phyloP scores from a whole-genome alignment of 768 basidiomycete genomes.

The Leccinum incarnatum region DNA sequence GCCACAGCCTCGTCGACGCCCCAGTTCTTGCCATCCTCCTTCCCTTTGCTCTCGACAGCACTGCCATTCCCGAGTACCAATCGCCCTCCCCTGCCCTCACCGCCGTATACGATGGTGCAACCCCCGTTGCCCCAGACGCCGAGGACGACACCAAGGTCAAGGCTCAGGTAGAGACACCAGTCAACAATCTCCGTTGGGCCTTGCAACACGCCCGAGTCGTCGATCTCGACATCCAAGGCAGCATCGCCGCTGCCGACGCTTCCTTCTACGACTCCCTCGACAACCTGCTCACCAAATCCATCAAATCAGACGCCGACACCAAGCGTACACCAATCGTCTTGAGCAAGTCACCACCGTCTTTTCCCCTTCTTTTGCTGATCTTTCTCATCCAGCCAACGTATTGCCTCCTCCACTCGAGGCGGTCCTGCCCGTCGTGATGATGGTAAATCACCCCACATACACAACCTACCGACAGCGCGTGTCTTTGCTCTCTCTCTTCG shows the following conservation, averaged over 20 bases:
- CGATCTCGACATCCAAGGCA: constrained; percentile 65
- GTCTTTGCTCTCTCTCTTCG: constrained; percentile 71
- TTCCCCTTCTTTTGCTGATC: not conserved
- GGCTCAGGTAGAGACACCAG: constrained; percentile 36
- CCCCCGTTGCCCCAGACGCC: constrained; percentile 33
- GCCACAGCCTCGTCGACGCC: constrained; percentile 19
- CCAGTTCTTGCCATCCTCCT: constrained; percentile 57
- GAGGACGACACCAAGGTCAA: constrained; percentile 17
- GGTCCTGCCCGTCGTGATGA: constrained; percentile 67
- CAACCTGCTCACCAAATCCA: constrained; percentile 67
- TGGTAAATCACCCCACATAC: constrained; percentile 78
- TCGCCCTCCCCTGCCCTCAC: constrained; percentile 38
- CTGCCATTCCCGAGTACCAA: constrained; percentile 40
- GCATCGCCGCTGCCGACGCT: constrained; percentile 45
- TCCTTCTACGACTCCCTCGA: constrained; percentile 64
- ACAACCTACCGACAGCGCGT: constrained; percentile 67
- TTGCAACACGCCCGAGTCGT: constrained; percentile 59
- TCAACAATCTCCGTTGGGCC: constrained; percentile 63
- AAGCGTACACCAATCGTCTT: constrained; percentile 60
- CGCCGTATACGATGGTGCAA: constrained; percentile 51
- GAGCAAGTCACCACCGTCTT: constrained; percentile 39
- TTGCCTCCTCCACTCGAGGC: constrained; percentile 78
- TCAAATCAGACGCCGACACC: constrained; percentile 22
- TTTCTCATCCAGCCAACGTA: constrained; percentile 56
- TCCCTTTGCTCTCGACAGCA: constrained; percentile 58